Conservation (phyloP, 2,329 filamentous ascomycete species). For the Colletotrichum chlorophyti region DNA sequence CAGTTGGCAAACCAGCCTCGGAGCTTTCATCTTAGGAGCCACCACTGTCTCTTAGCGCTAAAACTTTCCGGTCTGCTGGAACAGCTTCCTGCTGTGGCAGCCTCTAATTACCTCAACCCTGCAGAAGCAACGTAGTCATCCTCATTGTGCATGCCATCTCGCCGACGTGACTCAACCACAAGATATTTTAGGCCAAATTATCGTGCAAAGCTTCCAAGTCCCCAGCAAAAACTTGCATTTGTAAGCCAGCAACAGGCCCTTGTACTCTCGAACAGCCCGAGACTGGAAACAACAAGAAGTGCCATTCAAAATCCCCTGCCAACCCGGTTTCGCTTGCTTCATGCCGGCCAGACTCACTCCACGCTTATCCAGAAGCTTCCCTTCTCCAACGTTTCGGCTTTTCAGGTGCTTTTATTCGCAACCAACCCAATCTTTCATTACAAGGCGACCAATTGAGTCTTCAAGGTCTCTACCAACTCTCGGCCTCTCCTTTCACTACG, state of each 20-base stretch:
- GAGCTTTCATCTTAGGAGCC: background rate
- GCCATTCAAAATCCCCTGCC: background rate
- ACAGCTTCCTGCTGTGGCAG: conserved; percentile 5
- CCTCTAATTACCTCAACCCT: conserved; percentile 8
- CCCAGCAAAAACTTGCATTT: background rate
- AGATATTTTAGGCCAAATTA: background rate
- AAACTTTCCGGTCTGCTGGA: background rate
- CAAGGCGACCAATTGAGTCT: background rate
- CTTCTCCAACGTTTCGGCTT: conserved; percentile 3
- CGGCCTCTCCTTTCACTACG: background rate
- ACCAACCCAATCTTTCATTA: background rate
- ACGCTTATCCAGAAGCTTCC: conserved; percentile 22
- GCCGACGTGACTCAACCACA: conserved; percentile 24
- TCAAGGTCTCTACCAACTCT: background rate
- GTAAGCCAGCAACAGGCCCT: background rate
- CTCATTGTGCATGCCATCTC: conserved; percentile 8
- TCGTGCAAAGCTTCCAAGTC: background rate
- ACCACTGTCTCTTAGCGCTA: background rate
- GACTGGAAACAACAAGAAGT: background rate
- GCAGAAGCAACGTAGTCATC: conserved; percentile 19
- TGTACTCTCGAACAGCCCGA: background rate
- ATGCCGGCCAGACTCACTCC: conserved; percentile 24
- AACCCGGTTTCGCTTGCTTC: conserved; percentile 12
- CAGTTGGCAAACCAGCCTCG: background rate
- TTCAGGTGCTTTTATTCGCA: conserved; percentile 3